These are phyloP conservation scores for Sugiyamaella qingdaonensis DNA, from an alignment of 805 yeast species.

Conservation along the genomic window DNA sequence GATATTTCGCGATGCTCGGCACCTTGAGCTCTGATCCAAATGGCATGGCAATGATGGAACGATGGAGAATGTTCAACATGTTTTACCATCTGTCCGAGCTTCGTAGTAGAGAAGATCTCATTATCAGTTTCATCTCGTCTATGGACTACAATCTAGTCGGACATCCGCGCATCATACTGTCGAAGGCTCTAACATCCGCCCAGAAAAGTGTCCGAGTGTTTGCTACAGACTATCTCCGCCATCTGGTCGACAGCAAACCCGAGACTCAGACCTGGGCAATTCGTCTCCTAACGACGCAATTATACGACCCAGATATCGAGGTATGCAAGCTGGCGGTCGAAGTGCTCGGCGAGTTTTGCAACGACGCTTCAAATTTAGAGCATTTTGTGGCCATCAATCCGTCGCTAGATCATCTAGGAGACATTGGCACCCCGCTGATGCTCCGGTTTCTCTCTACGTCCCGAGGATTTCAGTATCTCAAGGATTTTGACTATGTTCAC, in stretches of 20 bases:
- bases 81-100: constrained; percentile 63
- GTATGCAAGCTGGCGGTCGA: constrained; percentile 57
- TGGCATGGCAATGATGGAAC: constrained; percentile 67
- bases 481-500: constrained; percentile 55
- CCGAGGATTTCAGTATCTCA: constrained; percentile 64
- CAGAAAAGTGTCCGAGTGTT: constrained; percentile 48
- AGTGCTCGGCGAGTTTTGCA: constrained; percentile 50
- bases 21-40: constrained; percentile 53
- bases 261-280: constrained; percentile 42
- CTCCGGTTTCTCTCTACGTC: constrained; percentile 61
- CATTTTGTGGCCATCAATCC: constrained; percentile 55
- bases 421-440: constrained; percentile 52
- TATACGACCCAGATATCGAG: constrained; percentile 60
- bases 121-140: constrained; percentile 54
- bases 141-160: constrained; percentile 57
- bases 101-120: constrained; percentile 51
- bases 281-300: constrained; percentile 55
- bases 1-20: constrained; percentile 78
- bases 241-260: constrained; percentile 32
- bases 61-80: constrained; percentile 83
- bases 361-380: constrained; percentile 41
- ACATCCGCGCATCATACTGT: constrained; percentile 63
- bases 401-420: constrained; percentile 49
- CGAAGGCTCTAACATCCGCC: constrained; percentile 58
- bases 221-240: constrained; percentile 53